Evolutionary conservation across 2,329 filamentous ascomycete genomes (phyloP).

Genomic region (Pseudofabraea citricarpa): DNA sequence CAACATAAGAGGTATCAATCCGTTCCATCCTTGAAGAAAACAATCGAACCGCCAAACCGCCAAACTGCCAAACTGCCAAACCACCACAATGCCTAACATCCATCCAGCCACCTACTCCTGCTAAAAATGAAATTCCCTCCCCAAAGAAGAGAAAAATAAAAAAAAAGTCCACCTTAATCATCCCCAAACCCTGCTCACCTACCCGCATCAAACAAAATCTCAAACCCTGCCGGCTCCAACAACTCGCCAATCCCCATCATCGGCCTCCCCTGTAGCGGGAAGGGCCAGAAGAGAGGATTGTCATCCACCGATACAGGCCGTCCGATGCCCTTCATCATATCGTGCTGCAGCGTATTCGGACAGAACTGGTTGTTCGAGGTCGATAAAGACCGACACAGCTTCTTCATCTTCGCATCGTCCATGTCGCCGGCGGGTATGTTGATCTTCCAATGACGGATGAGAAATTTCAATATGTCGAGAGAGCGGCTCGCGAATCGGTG

Average conservation of each 20-base stretch:
- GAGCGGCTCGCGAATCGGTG: conserved; percentile 23
- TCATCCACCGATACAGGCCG: conserved; percentile 4
- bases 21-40: no score
- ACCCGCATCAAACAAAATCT: neutral
- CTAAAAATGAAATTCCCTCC: neutral
- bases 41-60: no score
- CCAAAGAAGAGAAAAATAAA: neutral
- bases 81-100: no score
- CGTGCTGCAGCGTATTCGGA: conserved; percentile 11
- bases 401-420: conserved; percentile 30
- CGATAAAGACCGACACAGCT: conserved; percentile 16
- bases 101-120: no score
- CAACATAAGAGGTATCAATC: no score
- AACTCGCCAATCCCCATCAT: conserved; percentile 9
- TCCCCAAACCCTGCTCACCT: neutral
- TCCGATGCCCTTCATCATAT: conserved; percentile 27
- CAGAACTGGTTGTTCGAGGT: conserved; percentile 20
- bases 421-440: conserved; percentile 39
- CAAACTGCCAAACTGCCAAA: no score
- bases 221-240: conserved; percentile 16
- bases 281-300: conserved; percentile 25
- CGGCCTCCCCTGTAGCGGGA: conserved; percentile 24
- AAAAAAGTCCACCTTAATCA: neutral
- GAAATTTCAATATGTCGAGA: conserved; percentile 45
- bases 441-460: conserved; percentile 55